Evolutionary conservation across 169 alveolate genomes (phyloP), one percentile per base, ranked within the genome.

Genomic region (Eimeria tenella): DNA sequence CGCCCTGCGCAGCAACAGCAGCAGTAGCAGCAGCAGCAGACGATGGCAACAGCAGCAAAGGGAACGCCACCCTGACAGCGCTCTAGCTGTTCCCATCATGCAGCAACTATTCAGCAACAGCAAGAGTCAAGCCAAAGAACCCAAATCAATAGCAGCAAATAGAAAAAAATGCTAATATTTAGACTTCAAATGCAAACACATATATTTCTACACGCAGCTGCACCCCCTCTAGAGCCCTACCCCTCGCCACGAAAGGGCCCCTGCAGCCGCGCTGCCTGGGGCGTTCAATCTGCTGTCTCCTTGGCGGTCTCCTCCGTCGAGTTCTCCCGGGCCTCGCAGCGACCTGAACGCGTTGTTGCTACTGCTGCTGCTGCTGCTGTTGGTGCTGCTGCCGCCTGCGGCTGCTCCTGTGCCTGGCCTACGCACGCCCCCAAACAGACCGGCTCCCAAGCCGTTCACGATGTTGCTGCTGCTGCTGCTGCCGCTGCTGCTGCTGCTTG

Each of bases 311-410:
- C 65, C 60, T 6, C 49, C 86, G 10, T 50, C 86, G 17, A 17
- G 9, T 11, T 75, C 86, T 31, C 86, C 86, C 13, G 63, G 86
- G 63, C 25, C 21, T 1, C 63, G 25, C 13, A 52, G 17, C 42
- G 63, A 75, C 52, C 86, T 75, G 60, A 75, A 75, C 6, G 86
- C 23, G 63, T 17, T 49, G 86, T 19, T 75, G 63, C 86, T 75
- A 65, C 63, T 50, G 60, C 65, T 73, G 52, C 77, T n/a, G 77
- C 77, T n/a, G 9, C 42, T 31, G 42, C 74, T 31, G 42, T 31
- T 31, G 42, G 42, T 31, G 42, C 42, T 31, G 42, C 77, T n/a
- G 31, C 77, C 77, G 9, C 42, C 77, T 17, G 77, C 49, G n/a
- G 77, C n/a, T 13, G n/a, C 31, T 13, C 11, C 77, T 68, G 49